A percentile compares a stretch with the other conserved stretches of the same genome.
phyloP scores from a whole-genome alignment of 192 early-diverging fungal genomes.

The Coemansia sp. region DNA sequence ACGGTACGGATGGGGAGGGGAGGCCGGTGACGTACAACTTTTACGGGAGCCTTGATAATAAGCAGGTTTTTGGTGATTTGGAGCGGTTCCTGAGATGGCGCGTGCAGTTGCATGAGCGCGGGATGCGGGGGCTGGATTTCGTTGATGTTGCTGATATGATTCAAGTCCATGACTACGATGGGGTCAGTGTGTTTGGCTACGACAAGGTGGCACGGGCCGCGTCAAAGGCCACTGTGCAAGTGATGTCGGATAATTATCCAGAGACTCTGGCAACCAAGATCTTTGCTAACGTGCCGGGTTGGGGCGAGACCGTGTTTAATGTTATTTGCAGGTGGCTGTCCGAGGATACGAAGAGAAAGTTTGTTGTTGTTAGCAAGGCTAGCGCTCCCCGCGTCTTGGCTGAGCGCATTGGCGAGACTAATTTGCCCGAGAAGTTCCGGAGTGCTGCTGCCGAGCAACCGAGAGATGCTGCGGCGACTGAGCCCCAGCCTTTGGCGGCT shows the following conservation, averaged over 20 bases:
- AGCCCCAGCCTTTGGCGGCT: neutral
- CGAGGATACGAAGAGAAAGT: conserved; percentile 61
- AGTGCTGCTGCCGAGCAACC: neutral
- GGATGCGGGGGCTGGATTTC: conserved; percentile 57
- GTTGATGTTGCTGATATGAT: conserved; percentile 58
- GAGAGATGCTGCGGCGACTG: neutral
- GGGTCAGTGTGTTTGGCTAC: conserved; percentile 52
- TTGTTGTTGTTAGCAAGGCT: conserved; percentile 57
- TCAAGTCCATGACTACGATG: conserved; percentile 63
- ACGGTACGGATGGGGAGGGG: conserved; percentile 50
- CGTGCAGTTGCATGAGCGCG: conserved; percentile 61
- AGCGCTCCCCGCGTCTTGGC: conserved; percentile 30
- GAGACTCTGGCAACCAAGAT: conserved; percentile 62
- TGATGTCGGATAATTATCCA: conserved; percentile 65
- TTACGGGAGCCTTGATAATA: conserved; percentile 55
- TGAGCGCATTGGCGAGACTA: conserved; percentile 40
- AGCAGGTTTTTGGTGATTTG: conserved; percentile 57
- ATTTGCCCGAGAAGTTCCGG: conserved; percentile 39
- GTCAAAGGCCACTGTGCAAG: conserved; percentile 54
- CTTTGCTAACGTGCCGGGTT: conserved; percentile 61
- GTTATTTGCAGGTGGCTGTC: conserved; percentile 57
- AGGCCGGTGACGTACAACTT: conserved; percentile 65
- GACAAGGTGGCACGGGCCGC: conserved; percentile 55
- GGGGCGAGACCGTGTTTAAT: conserved; percentile 62
- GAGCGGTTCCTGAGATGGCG: conserved; percentile 63